Evolutionary conservation across 2,329 filamentous ascomycete species (phyloP).

Genomic region (Ophiocordyceps camponoti-saundersi): DNA sequence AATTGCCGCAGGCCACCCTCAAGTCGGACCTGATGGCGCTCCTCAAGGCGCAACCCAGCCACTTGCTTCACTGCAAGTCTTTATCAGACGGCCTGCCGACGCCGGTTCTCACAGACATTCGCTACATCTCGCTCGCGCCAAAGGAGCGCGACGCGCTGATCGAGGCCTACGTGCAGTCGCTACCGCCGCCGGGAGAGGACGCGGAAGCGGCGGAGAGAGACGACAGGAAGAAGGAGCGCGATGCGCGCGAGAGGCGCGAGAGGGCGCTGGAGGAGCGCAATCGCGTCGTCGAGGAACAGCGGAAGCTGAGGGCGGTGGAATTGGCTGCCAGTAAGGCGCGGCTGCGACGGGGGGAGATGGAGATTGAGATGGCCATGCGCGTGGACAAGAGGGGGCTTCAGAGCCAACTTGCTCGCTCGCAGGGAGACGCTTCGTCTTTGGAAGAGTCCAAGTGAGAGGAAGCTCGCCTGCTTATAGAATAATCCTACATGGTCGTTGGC

Average conservation of each 20-base stretch:
- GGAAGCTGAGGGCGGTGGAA: slow-evolving; percentile 38
- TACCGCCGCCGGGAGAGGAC: slow-evolving; percentile 34
- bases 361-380: slow-evolving; percentile 52
- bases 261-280: slow-evolving; percentile 51
- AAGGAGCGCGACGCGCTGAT: slow-evolving; percentile 46
- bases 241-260: slow-evolving; percentile 42
- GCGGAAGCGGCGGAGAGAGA: slow-evolving; percentile 22
- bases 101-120: slow-evolving; percentile 45
- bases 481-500: too few species aligned
- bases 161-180: slow-evolving; percentile 45
- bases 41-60: slow-evolving; percentile 42
- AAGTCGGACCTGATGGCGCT: slow-evolving; percentile 54
- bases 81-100: slow-evolving; percentile 40
- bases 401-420: slow-evolving; percentile 32
- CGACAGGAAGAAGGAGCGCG: slow-evolving; percentile 31
- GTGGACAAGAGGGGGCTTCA: slow-evolving; percentile 50
- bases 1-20: slow-evolving; percentile 45
- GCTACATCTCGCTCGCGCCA: slow-evolving; percentile 50
- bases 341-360: slow-evolving; percentile 48
- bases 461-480: neutral
- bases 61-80: slow-evolving; percentile 42
- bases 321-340: slow-evolving; percentile 42
- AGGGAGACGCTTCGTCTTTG: slow-evolving; percentile 4
- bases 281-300: slow-evolving; percentile 43
- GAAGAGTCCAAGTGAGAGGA: neutral